Conservation (phyloP, 1,284 basidiomycete genomes). For the Cutaneotrichosporon sp. region DNA sequence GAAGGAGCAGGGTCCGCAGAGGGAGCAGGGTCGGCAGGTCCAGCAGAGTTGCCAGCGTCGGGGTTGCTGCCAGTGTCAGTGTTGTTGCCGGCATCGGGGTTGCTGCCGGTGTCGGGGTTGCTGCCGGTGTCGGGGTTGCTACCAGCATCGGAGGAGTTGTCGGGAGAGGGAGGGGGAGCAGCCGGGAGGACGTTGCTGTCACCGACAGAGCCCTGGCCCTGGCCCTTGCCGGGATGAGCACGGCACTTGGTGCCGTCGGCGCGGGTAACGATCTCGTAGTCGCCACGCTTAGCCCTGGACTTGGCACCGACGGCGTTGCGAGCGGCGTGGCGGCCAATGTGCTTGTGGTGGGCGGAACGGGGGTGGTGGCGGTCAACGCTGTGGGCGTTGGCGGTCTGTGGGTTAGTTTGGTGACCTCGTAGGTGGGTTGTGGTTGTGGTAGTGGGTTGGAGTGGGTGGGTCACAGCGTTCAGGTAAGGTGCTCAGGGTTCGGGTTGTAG, state of each 20-base stretch:
- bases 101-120: neutral
- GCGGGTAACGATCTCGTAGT: constrained; percentile 17
- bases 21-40: no score
- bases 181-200: neutral
- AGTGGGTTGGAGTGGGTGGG: no score
- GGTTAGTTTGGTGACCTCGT: neutral
- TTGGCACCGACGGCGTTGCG: constrained; percentile 5
- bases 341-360: constrained; percentile 2
- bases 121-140: neutral
- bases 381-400: constrained; percentile 13
- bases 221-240: constrained; percentile 32
- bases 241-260: constrained; percentile 44
- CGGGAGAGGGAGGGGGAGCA: neutral
- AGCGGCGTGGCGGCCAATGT: neutral
- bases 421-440: neutral
- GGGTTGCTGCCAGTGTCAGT: neutral
- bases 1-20: constrained; percentile 15
- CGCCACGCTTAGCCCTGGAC: constrained; percentile 51
- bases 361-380: constrained; percentile 6
- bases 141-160: neutral
- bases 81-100: neutral
- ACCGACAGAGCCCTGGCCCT: no score
- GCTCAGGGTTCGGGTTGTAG: no score
- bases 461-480: no score
- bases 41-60: neutral